phyloP scores from a whole-genome alignment of 306 rosid species.

The Glycine latifolia region DNA sequence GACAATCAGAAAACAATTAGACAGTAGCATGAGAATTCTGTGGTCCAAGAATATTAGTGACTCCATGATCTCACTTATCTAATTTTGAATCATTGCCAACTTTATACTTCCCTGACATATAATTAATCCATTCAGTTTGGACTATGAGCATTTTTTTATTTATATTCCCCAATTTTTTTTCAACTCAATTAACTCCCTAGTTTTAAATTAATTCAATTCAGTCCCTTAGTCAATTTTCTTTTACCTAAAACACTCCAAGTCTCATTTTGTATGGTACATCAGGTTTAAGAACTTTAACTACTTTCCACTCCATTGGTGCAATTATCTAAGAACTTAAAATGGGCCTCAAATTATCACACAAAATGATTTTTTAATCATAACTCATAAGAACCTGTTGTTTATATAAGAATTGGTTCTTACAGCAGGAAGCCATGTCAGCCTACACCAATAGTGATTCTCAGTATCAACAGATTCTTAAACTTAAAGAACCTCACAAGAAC shows the following conservation, averaged over 20 bases:
- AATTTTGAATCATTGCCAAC: constrained; percentile 10
- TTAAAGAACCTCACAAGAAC: not conserved
- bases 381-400: not conserved
- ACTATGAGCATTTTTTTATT: too few relatives aligned
- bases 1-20: constrained; percentile 38
- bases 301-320: not conserved
- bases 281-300: not conserved
- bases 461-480: not conserved
- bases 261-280: not conserved
- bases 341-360: not conserved
- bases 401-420: not conserved
- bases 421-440: not conserved
- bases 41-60: constrained; percentile 1
- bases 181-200: not conserved
- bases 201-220: not conserved
- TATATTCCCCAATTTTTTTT: not conserved
- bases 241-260: not conserved
- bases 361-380: not conserved
- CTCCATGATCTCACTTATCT: not conserved
- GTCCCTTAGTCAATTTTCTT: not conserved
- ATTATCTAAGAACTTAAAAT: not conserved
- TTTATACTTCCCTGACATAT: not conserved
- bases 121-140: not conserved
- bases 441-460: not conserved
- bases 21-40: constrained; percentile 27